A percentile compares a stretch with the other conserved stretches of the same genome.
Conservation (phyloP, 108 stramenopile species). For the Pseudonitzschia pungens region DNA sequence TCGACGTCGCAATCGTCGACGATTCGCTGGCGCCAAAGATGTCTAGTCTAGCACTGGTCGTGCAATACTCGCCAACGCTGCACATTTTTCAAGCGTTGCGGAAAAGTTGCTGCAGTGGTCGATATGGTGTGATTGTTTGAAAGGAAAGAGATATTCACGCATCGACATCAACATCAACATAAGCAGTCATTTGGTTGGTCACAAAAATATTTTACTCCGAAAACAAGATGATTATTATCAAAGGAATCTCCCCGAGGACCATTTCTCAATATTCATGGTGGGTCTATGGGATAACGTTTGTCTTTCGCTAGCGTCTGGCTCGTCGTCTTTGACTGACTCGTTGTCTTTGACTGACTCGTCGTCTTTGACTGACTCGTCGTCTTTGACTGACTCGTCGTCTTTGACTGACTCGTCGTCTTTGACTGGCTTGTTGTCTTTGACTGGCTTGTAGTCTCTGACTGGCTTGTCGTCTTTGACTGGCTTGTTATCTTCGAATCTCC, state of each 20-base stretch:
- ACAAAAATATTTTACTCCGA: neutral
- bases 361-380: slow-evolving; percentile 44
- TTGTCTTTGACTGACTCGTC: slow-evolving; percentile 39
- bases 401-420: slow-evolving; percentile 46
- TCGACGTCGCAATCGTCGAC: slow-evolving; percentile 28
- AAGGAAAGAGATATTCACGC: too few species aligned
- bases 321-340: slow-evolving; percentile 49
- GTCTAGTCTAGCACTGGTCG: slow-evolving; percentile 19
- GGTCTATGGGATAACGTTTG: slow-evolving; percentile 31
- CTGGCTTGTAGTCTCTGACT: too few species aligned
- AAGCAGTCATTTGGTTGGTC: neutral
- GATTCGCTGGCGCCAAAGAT: slow-evolving; percentile 32
- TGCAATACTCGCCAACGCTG: neutral
- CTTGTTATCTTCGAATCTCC: too few species aligned
- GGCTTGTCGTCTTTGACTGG: slow-evolving; percentile 45
- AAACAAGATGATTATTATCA: slow-evolving; percentile 13
- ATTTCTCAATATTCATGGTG: slow-evolving; percentile 39
- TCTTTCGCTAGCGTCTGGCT: slow-evolving; percentile 35
- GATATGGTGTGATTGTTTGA: neutral
- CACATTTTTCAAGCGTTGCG: neutral
- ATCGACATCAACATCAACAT: neutral
- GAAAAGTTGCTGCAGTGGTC: neutral
- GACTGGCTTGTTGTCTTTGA: slow-evolving; percentile 29
- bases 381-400: slow-evolving; percentile 45
- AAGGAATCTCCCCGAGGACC: slow-evolving; percentile 46